phyloP scores from a whole-genome alignment of 2,329 filamentous ascomycete species.

The Atkinsonella hypoxylon region DNA sequence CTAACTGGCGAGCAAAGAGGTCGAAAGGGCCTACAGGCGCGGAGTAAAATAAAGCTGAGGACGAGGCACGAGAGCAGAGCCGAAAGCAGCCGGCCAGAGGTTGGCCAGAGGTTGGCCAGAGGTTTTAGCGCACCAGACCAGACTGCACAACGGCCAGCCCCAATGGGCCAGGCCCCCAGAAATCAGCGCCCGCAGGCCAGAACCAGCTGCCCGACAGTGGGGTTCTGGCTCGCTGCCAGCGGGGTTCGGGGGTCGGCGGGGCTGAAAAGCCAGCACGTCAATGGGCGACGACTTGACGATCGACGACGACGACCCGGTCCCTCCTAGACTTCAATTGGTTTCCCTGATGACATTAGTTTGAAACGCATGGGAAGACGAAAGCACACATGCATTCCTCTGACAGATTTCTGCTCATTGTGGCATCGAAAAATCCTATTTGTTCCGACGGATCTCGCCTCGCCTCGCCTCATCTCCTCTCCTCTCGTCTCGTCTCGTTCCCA shows the following conservation, averaged over 20 bases:
- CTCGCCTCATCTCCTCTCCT: background rate
- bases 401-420: too few relatives aligned
- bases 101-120: too few relatives aligned
- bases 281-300: background rate
- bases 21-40: background rate
- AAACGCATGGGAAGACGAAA: too few relatives aligned
- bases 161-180: background rate
- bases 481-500: background rate
- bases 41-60: background rate
- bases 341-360: too few relatives aligned
- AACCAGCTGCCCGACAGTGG: background rate
- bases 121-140: background rate
- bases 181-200: background rate
- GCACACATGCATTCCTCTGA: too few relatives aligned
- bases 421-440: too few relatives aligned
- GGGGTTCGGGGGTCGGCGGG: background rate
- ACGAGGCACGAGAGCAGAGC: background rate
- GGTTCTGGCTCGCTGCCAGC: background rate
- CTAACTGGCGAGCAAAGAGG: background rate
- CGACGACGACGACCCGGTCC: too few relatives aligned
- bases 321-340: too few relatives aligned
- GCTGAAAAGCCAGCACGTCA: background rate
- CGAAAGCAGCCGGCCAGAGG: background rate
- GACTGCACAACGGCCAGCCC: background rate
- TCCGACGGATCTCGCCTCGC: background rate